Evolutionary conservation across 2,329 filamentous ascomycete genomes (phyloP).

Genomic region (Neopestalotiopsis rosae): DNA sequence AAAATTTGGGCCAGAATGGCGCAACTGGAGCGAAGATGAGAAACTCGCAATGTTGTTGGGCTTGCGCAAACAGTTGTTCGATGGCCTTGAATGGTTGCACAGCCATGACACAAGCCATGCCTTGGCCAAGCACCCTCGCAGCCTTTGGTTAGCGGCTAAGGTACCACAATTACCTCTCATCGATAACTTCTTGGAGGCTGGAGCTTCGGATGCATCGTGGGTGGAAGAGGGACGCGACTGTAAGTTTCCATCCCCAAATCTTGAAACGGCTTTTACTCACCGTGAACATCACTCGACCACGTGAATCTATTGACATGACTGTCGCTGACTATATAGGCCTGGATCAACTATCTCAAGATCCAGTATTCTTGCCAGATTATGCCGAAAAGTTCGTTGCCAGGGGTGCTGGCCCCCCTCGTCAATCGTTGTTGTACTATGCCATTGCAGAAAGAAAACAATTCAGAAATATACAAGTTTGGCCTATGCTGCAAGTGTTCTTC

Average conservation of each 20-base stretch:
- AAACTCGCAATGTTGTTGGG: background rate
- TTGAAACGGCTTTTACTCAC: background rate
- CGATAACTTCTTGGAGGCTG: background rate
- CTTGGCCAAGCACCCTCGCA: background rate
- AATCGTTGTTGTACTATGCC: background rate
- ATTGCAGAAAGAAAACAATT: background rate
- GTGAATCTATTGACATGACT: background rate
- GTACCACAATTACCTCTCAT: background rate
- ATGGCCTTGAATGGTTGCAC: background rate
- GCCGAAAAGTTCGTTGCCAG: background rate
- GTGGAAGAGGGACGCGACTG: background rate
- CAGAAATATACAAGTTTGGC: background rate
- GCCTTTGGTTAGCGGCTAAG: background rate
- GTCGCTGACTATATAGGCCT: background rate
- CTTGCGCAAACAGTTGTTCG: background rate
- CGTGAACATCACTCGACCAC: background rate
- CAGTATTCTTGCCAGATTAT: background rate
- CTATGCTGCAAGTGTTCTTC: slow-evolving; percentile 4
- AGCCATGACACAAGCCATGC: background rate
- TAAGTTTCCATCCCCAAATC: background rate
- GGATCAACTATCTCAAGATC: background rate
- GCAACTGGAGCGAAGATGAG: background rate
- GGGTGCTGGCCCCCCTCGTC: background rate
- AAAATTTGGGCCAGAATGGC: background rate
- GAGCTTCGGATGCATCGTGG: slow-evolving; percentile 4